phyloP scores from a whole-genome alignment of 2,329 filamentous ascomycete species.

The Neurospora sp. region DNA sequence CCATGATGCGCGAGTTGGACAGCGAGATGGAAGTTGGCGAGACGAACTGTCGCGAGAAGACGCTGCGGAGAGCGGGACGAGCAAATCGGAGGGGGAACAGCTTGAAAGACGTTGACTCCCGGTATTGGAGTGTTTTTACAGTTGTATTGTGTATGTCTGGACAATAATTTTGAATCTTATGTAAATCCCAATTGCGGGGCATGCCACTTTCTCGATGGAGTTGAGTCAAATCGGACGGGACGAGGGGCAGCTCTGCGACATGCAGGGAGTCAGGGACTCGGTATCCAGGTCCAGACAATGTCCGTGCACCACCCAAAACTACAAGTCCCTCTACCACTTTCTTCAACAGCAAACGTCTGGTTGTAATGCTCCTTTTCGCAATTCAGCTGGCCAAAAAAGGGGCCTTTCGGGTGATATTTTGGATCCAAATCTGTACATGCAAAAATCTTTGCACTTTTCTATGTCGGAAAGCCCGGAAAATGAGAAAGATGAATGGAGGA shows the following conservation, averaged over 20 bases:
- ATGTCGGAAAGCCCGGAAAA: too few species aligned
- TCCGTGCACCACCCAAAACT: too few species aligned
- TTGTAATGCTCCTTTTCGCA: too few species aligned
- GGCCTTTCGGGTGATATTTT: neutral
- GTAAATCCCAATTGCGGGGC: slow-evolving; percentile 13
- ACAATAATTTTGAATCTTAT: slow-evolving; percentile 12
- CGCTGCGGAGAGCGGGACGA: slow-evolving; percentile 27
- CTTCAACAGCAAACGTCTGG: too few species aligned
- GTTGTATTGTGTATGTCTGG: slow-evolving; percentile 1
- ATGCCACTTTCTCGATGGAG: slow-evolving; percentile 1
- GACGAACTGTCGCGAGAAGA: slow-evolving; percentile 23
- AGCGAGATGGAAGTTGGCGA: slow-evolving; percentile 11
- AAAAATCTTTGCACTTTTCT: neutral
- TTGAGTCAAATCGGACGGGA: slow-evolving; percentile 7
- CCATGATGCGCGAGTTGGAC: slow-evolving; percentile 43
- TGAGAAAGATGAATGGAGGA: too few species aligned
- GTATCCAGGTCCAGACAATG: too few species aligned
- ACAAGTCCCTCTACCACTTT: too few species aligned
- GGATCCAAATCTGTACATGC: neutral
- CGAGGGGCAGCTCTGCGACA: slow-evolving; percentile 11
- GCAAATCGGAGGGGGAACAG: slow-evolving; percentile 36
- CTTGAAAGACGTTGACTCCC: slow-evolving; percentile 20
- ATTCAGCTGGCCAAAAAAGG: neutral
- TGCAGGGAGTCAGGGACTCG: neutral
- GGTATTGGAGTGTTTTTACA: neutral